phyloP scores from a whole-genome alignment of 495 filamentous ascomycete genomes.

The Sporormia fimetaria region DNA sequence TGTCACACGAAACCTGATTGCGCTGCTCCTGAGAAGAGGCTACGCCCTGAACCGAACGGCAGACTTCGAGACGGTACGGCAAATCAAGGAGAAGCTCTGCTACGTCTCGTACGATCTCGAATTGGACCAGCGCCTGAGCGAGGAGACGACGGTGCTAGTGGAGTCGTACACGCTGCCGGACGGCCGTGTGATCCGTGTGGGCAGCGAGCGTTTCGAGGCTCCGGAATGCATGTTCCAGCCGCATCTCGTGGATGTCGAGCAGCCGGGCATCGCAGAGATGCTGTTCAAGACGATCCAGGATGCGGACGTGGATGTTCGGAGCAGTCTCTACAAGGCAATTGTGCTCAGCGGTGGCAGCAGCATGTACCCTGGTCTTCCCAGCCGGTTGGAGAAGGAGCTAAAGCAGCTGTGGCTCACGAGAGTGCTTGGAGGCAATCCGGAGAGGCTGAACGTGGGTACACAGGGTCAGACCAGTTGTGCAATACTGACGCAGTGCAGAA shows the following conservation, averaged over 20 bases:
- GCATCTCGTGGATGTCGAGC: constrained; percentile 93
- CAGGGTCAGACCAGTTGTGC: background rate
- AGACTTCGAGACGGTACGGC: constrained; percentile 97
- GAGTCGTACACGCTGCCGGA: constrained; percentile 96
- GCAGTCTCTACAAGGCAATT: constrained; percentile 89
- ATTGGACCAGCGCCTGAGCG: constrained; percentile 86
- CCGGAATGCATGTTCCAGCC: constrained; percentile 98
- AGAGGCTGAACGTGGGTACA: constrained; percentile 62
- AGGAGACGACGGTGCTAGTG: constrained; percentile 95
- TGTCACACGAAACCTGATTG: constrained; percentile 93
- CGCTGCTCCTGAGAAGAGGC: constrained; percentile 83
- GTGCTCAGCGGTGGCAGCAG: constrained; percentile 91
- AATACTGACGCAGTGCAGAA: constrained; percentile 44
- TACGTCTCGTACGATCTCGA: constrained; percentile 98
- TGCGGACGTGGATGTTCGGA: constrained; percentile 88
- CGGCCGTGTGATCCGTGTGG: constrained; percentile 88
- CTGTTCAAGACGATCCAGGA: constrained; percentile 97
- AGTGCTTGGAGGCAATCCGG: constrained; percentile 78
- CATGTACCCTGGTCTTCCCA: constrained; percentile 97
- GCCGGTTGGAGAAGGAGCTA: constrained; percentile 90
- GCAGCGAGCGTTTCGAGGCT: constrained; percentile 93
- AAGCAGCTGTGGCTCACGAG: constrained; percentile 97
- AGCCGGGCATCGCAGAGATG: constrained; percentile 91
- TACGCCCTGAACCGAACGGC: constrained; percentile 97
- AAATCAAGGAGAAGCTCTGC: constrained; percentile 95